These are phyloP conservation scores for Microsporum canis DNA, from an alignment of 2,329 filamentous ascomycete species.

Conservation along the genomic window DNA sequence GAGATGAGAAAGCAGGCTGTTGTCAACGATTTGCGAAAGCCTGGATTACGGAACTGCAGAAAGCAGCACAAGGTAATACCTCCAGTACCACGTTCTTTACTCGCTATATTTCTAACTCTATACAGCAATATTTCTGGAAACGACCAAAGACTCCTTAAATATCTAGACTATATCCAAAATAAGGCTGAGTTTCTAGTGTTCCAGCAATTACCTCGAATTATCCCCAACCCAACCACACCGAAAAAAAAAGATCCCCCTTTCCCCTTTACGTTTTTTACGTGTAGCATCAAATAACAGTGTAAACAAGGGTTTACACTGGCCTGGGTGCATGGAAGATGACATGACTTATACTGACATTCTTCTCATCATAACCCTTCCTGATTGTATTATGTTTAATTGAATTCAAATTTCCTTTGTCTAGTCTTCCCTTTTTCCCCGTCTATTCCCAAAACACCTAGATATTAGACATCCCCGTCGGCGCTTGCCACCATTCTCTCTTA, in stretches of 20 bases:
- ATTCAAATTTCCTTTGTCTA: neutral
- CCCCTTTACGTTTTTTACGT: neutral
- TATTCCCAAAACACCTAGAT: neutral
- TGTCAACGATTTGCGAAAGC: conserved; percentile 75
- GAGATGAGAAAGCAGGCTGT: conserved; percentile 68
- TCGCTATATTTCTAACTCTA: conserved; percentile 5
- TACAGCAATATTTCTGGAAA: conserved; percentile 61
- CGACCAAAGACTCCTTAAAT: conserved; percentile 40
- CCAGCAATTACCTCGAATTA: neutral
- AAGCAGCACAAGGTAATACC: conserved; percentile 88
- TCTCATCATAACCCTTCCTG: neutral
- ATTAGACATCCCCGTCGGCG: neutral
- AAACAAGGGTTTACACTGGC: neutral
- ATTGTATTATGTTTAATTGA: conserved; percentile 3
- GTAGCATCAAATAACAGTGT: neutral
- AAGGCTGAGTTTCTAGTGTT: neutral
- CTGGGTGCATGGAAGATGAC: neutral
- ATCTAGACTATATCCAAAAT: neutral
- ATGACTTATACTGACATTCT: neutral
- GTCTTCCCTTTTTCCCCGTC: neutral
- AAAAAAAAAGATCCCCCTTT: neutral
- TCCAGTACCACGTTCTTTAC: conserved; percentile 2
- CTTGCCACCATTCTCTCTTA: conserved; percentile 1
- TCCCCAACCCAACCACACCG: neutral
- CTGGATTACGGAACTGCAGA: conserved; percentile 74